Base-by-base conservation (phyloP, 345 rosid genomes). In the Pelargonium nanum region DNA sequence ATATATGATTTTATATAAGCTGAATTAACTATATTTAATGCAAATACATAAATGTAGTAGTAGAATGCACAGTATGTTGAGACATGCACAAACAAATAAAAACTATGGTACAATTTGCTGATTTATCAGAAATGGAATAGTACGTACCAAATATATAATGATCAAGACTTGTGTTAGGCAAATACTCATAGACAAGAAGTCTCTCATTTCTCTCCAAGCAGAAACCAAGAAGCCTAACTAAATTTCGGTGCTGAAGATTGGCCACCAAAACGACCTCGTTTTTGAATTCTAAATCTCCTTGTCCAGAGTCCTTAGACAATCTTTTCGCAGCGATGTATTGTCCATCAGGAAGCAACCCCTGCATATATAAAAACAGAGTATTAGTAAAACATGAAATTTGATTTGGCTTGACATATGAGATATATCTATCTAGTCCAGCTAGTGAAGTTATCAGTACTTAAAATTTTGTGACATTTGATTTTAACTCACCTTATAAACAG, bases 151-250 rank as follows among this genome's bases (percentile, higher is more conserved):
- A 69, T 51, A 69, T 63, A 62, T 62, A 69, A 19, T 58, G 59
- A 63, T 69, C 73, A 19, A 69, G 64, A 66, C 73, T 69, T 4
- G 64, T 20, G 20, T 69, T 69, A 4, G 21, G 74, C 70, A 74
- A 63, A 60, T 62, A 76, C 52, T 79, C 83, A 45, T 79, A 79
- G 20, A 76, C 70, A n/a, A 79, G 83, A 19, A 79, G 72, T 54
- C 65, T 79, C 60, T 79, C 83, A 58, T 60, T 59, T 60, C 76
- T 74, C 24, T 76, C 74, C 64, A 73, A 55, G 68, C 80, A 76
- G 60, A 73, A 79, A 16, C 83, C 80, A 28, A 73, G 70, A 24
- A 79, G 80, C 28, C 76, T 34, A 25, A 79, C 83, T 56, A 79
- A 61, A 60, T 79, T 77, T 34, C 76, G 71, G 51, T 79, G 83